These are phyloP conservation scores for Citropsis articulata DNA, from an alignment of 345 rosid species.

Conservation along the genomic window DNA sequence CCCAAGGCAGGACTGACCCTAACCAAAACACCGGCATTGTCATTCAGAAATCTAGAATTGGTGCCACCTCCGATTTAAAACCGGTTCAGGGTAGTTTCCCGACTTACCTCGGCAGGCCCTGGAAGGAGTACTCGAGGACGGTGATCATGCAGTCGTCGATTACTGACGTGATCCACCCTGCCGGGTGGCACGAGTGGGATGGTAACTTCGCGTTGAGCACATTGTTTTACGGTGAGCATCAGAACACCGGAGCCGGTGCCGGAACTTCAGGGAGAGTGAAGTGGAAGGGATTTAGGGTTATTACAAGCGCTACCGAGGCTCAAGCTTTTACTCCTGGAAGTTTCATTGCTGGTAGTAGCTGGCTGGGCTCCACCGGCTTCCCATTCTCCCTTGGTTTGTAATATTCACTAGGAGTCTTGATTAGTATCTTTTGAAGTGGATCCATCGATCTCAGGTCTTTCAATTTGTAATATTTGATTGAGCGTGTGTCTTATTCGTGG, in stretches of 20 bases:
- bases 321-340: conserved; percentile 44
- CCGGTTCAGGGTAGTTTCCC: conserved; percentile 54
- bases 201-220: conserved; percentile 68
- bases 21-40: conserved; percentile 95
- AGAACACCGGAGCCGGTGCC: conserved; percentile 72
- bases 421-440: too few relatives aligned
- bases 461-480: not conserved
- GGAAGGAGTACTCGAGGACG: conserved; percentile 90
- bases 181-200: conserved; percentile 82
- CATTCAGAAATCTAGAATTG: conserved; percentile 78
- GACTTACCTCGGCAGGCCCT: conserved; percentile 83
- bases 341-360: conserved; percentile 62
- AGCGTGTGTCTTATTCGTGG: not conserved
- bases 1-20: conserved; percentile 83
- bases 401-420: not conserved
- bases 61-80: conserved; percentile 64
- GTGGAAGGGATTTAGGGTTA: conserved; percentile 70
- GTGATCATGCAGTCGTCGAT: conserved; percentile 76
- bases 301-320: conserved; percentile 56
- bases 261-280: conserved; percentile 62
- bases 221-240: conserved; percentile 65
- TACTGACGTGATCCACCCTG: conserved; percentile 56
- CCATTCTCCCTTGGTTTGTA: conserved; percentile 69
- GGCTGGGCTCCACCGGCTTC: conserved; percentile 74
- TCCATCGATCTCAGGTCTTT: too few relatives aligned